phyloP scores from a whole-genome alignment of 2,329 filamentous ascomycete species.

The Fusarium sp. region DNA sequence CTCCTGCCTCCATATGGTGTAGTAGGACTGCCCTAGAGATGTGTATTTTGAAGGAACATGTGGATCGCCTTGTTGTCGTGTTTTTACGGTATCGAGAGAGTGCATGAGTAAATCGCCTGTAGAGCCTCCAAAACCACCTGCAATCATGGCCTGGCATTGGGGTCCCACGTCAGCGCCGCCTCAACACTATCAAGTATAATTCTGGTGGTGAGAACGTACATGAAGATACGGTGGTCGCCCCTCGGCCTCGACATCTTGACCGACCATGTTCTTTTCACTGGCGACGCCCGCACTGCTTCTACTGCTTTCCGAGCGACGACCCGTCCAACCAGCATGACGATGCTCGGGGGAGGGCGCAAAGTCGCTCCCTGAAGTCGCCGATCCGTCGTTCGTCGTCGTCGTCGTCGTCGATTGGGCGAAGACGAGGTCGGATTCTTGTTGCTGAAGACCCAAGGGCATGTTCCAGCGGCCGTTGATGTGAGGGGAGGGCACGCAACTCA shows the following conservation, averaged over 20 bases:
- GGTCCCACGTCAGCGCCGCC: slow-evolving; percentile 31
- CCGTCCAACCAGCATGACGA: slow-evolving; percentile 48
- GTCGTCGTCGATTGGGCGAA: slow-evolving; percentile 36
- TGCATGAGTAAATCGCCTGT: slow-evolving; percentile 99
- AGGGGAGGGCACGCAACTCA: slow-evolving; percentile 17
- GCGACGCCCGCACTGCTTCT: slow-evolving; percentile 38
- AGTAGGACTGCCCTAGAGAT: slow-evolving; percentile 88
- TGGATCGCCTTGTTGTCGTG: slow-evolving; percentile 94
- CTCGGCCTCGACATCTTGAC: slow-evolving; percentile 53
- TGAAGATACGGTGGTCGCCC: slow-evolving; percentile 56
- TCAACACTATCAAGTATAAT: neutral
- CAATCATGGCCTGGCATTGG: slow-evolving; percentile 81
- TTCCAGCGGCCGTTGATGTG: slow-evolving; percentile 19
- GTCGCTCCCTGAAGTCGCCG: slow-evolving; percentile 34
- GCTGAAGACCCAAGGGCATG: slow-evolving; percentile 43
- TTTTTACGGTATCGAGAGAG: slow-evolving; percentile 98
- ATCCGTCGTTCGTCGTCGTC: slow-evolving; percentile 23
- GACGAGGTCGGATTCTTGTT: slow-evolving; percentile 38
- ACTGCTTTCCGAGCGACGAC: slow-evolving; percentile 42
- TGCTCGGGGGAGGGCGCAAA: slow-evolving; percentile 38
- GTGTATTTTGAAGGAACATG: slow-evolving; percentile 93
- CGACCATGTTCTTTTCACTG: slow-evolving; percentile 46
- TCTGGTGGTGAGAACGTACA: slow-evolving; percentile 44
- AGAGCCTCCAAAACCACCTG: slow-evolving; percentile 89
- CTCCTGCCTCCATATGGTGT: slow-evolving; percentile 92